phyloP scores from a whole-genome alignment of 768 basidiomycete species.

The Amanita exitialis region DNA sequence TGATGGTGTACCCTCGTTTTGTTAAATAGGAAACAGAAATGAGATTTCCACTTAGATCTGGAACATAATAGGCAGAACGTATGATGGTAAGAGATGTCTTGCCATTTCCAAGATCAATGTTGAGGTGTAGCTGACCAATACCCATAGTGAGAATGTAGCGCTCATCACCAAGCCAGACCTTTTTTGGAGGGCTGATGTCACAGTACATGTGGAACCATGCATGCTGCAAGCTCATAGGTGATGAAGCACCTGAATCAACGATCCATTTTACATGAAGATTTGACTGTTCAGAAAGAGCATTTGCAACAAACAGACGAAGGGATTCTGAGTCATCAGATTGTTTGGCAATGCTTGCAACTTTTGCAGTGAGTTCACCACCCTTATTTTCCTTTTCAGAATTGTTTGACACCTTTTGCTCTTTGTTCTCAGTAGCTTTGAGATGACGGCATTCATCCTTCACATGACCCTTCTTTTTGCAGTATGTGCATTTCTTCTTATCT shows the following conservation, averaged over 20 bases:
- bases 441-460: too few species aligned
- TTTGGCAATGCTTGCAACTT: too few species aligned
- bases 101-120: not conserved
- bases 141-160: conserved; percentile 7
- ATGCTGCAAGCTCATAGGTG: conserved; percentile 8
- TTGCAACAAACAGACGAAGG: too few species aligned
- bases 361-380: too few species aligned
- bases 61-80: not conserved
- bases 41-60: conserved; percentile 4
- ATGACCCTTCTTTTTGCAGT: too few species aligned
- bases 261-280: too few species aligned
- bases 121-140: not conserved
- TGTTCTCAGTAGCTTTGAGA: too few species aligned
- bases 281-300: too few species aligned
- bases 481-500: too few species aligned
- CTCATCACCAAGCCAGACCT: conserved; percentile 11
- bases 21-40: not conserved
- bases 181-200: conserved; percentile 1
- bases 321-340: too few species aligned
- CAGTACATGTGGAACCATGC: conserved; percentile 11
- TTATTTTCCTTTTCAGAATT: too few species aligned
- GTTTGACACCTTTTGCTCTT: too few species aligned
- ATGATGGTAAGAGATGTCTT: conserved; percentile 4
- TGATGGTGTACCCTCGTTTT: conserved; percentile 6
- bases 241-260: conserved; percentile 9